Conservation (phyloP, 805 yeast genomes). For the Kodamaea hsintzibuensis region DNA sequence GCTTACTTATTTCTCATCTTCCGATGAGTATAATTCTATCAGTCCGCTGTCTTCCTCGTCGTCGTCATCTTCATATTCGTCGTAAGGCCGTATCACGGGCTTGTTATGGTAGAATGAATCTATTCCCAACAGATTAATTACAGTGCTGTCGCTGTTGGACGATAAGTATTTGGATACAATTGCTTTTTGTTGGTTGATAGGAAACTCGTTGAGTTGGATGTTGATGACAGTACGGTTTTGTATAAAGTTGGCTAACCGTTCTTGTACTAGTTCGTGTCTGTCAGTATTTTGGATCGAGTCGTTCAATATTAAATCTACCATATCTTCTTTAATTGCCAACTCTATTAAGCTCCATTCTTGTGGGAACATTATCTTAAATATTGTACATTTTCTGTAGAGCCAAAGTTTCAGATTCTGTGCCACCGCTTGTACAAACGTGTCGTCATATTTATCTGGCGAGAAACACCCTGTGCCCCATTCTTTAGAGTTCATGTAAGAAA, state of each 20-base stretch:
- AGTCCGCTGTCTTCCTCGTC: background rate
- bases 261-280: background rate
- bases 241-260: background rate
- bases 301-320: background rate
- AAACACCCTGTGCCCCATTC: conserved; percentile 16
- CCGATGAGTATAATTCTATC: conserved; percentile 1
- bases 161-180: background rate
- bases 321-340: background rate
- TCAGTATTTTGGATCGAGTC: conserved; percentile 7
- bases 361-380: conserved; percentile 15
- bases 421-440: background rate
- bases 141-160: background rate
- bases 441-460: background rate
- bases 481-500: conserved; percentile 17
- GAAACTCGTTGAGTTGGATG: conserved; percentile 4
- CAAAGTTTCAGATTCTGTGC: conserved; percentile 15
- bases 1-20: background rate
- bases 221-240: background rate
- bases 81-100: background rate
- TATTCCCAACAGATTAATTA: conserved; percentile 2
- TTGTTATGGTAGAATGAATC: conserved; percentile 1
- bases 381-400: conserved; percentile 13
- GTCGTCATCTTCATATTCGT: conserved; percentile 1
- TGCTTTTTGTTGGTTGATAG: background rate
- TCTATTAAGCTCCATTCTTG: conserved; percentile 14